Percentiles rank a stretch among this genome's conserved stretches.
phyloP scores from a whole-genome alignment of 805 yeast species.

The Pichia kluyveri region DNA sequence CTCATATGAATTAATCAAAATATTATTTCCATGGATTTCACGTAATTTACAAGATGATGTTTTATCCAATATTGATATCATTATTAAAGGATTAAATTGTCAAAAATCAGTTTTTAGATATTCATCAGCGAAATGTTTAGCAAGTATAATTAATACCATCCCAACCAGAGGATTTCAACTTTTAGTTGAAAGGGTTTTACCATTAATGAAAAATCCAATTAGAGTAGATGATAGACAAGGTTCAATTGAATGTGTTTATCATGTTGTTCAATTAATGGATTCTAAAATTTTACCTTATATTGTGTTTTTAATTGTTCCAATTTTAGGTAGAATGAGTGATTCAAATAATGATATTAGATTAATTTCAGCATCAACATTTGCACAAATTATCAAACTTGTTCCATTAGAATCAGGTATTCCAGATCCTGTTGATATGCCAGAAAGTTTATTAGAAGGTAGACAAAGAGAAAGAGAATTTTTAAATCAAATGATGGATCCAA shows the following conservation, averaged over 20 bases:
- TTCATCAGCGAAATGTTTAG: conserved; percentile 83
- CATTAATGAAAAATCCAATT: conserved; percentile 71
- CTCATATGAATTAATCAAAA: conserved; percentile 72
- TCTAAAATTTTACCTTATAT: conserved; percentile 85
- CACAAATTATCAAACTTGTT: conserved; percentile 87
- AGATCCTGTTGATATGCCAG: conserved; percentile 88
- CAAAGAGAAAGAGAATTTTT: conserved; percentile 91
- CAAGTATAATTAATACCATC: conserved; percentile 61
- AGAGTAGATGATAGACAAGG: conserved; percentile 76
- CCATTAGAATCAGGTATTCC: conserved; percentile 97
- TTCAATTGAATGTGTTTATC: conserved; percentile 85
- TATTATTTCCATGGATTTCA: conserved; percentile 57
- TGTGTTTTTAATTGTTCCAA: conserved; percentile 91
- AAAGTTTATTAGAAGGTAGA: conserved; percentile 74
- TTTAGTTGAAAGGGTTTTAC: conserved; percentile 68
- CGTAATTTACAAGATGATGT: conserved; percentile 39
- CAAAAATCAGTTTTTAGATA: conserved; percentile 78
- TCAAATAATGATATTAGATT: conserved; percentile 80
- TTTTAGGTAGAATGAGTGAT: conserved; percentile 96
- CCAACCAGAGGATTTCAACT: conserved; percentile 70
- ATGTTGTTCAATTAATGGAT: conserved; percentile 79
- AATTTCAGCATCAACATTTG: conserved; percentile 92
- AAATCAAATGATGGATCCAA: conserved; percentile 96
- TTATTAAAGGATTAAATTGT: conserved; percentile 50
- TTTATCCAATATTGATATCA: conserved; percentile 42